Base-by-base conservation (phyloP, 2,329 filamentous ascomycete genomes). In the Thielaviopsis musarum region DNA sequence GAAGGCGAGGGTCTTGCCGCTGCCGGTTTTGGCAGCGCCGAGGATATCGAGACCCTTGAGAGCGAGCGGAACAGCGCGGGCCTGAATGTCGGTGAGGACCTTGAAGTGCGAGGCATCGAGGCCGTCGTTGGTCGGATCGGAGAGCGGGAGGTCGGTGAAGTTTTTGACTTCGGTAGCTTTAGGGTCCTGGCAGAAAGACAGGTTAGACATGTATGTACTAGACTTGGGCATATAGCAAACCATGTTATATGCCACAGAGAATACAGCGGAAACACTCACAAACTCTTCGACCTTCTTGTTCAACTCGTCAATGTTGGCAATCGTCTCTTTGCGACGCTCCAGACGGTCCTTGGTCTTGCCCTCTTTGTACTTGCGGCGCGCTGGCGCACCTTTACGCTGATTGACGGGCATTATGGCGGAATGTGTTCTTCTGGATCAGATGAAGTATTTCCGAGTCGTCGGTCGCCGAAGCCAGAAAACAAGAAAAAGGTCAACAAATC, bases 1-100 rank as follows among this genome's bases (percentile, higher is more conserved):
- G 69, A 98, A 98, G 0, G 93, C 88, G 24, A 98, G 77, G 0
- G 91, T 97, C 75, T 97, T 97, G 67, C 91, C 91, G 68, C 88
- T 94, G 57, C 91, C 91, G 0, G 91, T 97, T 73, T 95, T 96
- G 49, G 93, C 93, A 5, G 93, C 93, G 51, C 91, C 93, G 49
- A 98, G 82, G 49, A 98, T 87, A 70, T 98, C 93, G 61, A 77
- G 76, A 60, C 88, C 88, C 70, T 94, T 87, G 63, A 98, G 78
- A 9, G 88, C 91, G 62, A 90, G 77, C 5, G 88, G 90, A 62
- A 98, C 85, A n/a, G 91, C 90, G 67, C 85, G 85, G 55, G 85
- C 80, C 74, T 98, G 93, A 66, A 98, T 88, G 64, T 95, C 91
- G 63, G 93, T 98, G 65, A 96, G 77, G 55, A 81, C 84, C 67